These are phyloP conservation scores for Plantago elongata DNA, from an alignment of 257 asterid genomes.

Conservation along the genomic window DNA sequence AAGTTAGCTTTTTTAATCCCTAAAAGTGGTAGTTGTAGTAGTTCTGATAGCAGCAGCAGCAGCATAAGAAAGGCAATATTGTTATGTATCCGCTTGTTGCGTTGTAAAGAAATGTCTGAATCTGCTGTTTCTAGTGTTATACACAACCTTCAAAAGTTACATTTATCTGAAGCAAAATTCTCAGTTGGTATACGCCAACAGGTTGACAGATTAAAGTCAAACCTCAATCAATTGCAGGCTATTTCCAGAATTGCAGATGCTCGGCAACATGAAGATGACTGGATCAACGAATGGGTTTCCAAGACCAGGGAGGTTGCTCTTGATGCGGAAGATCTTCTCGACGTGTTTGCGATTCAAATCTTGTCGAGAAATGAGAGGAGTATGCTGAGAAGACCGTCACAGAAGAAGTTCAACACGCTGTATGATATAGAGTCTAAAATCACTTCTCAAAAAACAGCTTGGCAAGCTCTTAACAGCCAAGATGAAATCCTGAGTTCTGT, in stretches of 20 bases:
- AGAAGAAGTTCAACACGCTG: conserved; percentile 6
- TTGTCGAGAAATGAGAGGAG: conserved; percentile 6
- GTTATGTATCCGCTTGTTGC: not conserved
- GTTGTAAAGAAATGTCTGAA: conserved; percentile 22
- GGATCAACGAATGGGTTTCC: conserved; percentile 10
- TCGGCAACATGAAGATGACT: conserved; percentile 24
- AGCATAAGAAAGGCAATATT: not conserved
- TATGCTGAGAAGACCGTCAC: not conserved
- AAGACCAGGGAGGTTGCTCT: conserved; percentile 18
- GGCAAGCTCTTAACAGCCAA: conserved; percentile 1
- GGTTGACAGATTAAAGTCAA: conserved; percentile 15
- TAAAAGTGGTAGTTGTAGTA: too few species aligned
- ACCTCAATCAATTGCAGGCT: conserved; percentile 22
- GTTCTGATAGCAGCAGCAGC: not conserved
- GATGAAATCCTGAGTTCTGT: conserved; percentile 4
- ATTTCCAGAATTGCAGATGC: conserved; percentile 33
- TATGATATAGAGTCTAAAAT: conserved; percentile 6
- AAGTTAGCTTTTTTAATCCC: not conserved
- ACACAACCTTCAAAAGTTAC: conserved; percentile 11
- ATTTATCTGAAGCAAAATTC: conserved; percentile 19
- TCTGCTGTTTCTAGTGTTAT: conserved; percentile 21
- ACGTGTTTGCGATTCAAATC: conserved; percentile 13
- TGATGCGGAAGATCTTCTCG: conserved; percentile 20
- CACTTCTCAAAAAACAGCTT: not conserved
- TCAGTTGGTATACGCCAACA: conserved; percentile 7